Evolutionary conservation across 495 filamentous ascomycete genomes (phyloP).

Genomic region (Hapsidospora chrysogenum): DNA sequence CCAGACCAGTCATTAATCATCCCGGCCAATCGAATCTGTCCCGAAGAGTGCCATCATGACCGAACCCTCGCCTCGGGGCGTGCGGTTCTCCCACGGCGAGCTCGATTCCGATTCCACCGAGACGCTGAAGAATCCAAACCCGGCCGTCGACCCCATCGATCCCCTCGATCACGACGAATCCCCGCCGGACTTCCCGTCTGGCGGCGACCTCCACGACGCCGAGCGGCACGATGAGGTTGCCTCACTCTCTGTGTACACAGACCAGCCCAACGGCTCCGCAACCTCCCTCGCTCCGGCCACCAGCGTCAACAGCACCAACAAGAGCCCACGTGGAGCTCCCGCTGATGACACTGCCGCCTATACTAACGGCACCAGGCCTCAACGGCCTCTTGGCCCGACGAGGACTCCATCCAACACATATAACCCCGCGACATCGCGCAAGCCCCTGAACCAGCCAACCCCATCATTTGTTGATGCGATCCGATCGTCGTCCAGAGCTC

Average conservation of each 20-base stretch:
- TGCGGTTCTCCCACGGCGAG: constrained; percentile 32
- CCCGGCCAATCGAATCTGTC: not conserved
- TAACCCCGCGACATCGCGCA: constrained; percentile 14
- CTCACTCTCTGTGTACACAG: constrained; percentile 21
- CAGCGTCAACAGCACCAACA: constrained; percentile 4
- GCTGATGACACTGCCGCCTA: constrained; percentile 8
- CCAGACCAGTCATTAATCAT: not conserved
- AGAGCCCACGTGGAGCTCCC: constrained; percentile 12
- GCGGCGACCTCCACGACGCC: constrained; percentile 27
- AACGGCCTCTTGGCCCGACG: constrained; percentile 17
- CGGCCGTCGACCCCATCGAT: not conserved
- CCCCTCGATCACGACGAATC: constrained; percentile 15
- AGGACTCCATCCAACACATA: constrained; percentile 34
- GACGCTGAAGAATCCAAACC: constrained; percentile 13
- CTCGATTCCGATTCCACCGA: constrained; percentile 16
- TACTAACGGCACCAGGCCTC: constrained; percentile 13
- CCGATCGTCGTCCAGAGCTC: constrained; percentile 65
- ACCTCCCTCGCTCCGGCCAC: constrained; percentile 24
- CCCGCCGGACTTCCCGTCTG: constrained; percentile 47
- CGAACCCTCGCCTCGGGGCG: constrained; percentile 32
- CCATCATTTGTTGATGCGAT: constrained; percentile 33
- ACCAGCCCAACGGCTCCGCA: constrained; percentile 12
- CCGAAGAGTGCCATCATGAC: constrained; percentile 9
- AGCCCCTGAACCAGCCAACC: constrained; percentile 15
- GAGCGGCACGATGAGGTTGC: constrained; percentile 31